A percentile compares a stretch with the other conserved stretches of the same genome.
Conservation (phyloP, 768 basidiomycete genomes). For the Auricularia heimuer region DNA sequence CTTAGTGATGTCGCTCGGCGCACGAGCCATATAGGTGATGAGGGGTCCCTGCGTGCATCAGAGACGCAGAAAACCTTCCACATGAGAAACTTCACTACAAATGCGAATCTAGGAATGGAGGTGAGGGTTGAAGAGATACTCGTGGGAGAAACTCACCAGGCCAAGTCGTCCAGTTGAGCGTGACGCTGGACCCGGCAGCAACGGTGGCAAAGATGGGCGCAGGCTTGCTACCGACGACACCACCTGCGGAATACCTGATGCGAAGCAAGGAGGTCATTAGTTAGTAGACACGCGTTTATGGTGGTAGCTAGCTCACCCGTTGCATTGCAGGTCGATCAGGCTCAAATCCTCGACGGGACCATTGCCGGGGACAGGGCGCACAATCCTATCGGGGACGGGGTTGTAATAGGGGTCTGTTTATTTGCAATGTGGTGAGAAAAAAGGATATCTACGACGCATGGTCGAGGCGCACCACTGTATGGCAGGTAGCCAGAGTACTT, state of each 20-base stretch:
- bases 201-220: constrained; percentile 31
- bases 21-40: constrained; percentile 39
- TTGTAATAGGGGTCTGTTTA: constrained; percentile 24
- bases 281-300: neutral
- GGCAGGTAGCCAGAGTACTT: constrained; percentile 31
- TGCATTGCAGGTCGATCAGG: constrained; percentile 28
- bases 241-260: constrained; percentile 15
- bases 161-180: constrained; percentile 33
- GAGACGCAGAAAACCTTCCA: neutral
- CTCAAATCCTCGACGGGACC: constrained; percentile 30
- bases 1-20: constrained; percentile 33
- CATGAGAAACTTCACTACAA: constrained; percentile 1
- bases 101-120: constrained; percentile 8
- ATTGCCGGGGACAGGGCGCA: constrained; percentile 34
- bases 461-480: constrained; percentile 13
- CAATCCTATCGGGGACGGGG: constrained; percentile 29
- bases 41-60: constrained; percentile 27
- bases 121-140: no score
- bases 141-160: constrained; percentile 7
- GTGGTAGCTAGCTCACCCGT: constrained; percentile 11
- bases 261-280: neutral
- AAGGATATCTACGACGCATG: neutral
- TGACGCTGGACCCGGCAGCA: constrained; percentile 30
- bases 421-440: neutral
- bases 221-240: constrained; percentile 26